phyloP scores from a whole-genome alignment of 805 yeast species.

The Metschnikowia gelsemii region DNA sequence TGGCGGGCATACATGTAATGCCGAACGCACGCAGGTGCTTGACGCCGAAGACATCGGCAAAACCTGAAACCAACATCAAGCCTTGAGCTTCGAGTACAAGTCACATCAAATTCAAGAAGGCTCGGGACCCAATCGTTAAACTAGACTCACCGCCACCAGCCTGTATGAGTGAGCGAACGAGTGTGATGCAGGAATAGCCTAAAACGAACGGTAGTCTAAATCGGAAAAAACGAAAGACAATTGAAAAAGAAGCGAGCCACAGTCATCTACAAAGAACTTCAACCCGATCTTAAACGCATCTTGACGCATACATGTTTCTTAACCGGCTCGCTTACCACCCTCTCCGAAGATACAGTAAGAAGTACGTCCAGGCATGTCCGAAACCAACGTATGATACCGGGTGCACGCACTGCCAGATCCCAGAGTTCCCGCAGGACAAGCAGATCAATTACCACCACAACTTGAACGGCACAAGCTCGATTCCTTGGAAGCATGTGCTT shows the following conservation, averaged over 20 bases:
- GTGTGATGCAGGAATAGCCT: no score
- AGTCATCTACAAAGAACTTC: neutral
- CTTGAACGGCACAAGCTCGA: conserved; percentile 48
- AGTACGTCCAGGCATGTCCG: conserved; percentile 41
- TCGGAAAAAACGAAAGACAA: no score
- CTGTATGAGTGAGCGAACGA: no score
- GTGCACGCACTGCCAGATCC: conserved; percentile 53
- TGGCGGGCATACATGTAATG: no score
- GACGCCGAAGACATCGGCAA: no score
- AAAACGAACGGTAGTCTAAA: no score
- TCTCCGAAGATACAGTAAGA: neutral
- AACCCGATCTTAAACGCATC: conserved; percentile 2
- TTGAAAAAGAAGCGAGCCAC: neutral
- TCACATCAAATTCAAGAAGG: no score
- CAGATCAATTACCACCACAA: conserved; percentile 41
- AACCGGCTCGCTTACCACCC: neutral
- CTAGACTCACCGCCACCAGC: no score
- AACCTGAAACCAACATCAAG: no score
- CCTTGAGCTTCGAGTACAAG: no score
- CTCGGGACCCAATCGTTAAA: no score
- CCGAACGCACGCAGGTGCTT: neutral
- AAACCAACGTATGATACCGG: conserved; percentile 55
- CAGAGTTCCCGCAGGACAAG: conserved; percentile 41
- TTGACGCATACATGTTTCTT: conserved; percentile 7
- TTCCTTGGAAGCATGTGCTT: conserved; percentile 56